Evolutionary conservation across 805 yeast species (phyloP).

Genomic region (Candida coquimbonensis): DNA sequence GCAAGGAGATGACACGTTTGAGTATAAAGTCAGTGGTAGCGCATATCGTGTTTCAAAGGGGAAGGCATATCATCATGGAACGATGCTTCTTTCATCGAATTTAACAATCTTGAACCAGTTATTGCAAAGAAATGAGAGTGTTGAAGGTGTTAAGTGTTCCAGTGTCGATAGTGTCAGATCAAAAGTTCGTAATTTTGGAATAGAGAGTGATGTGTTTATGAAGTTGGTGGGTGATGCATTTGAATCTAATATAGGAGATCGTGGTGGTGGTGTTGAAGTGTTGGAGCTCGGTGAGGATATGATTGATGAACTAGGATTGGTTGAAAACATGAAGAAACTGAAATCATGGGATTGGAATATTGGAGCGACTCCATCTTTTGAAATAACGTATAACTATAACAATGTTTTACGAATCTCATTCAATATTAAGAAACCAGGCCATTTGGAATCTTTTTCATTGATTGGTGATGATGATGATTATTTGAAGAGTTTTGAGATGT

Average conservation of each 20-base stretch:
- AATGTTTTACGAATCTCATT: slow-evolving; percentile 23
- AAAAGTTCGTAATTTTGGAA: slow-evolving; percentile 60
- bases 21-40: slow-evolving; percentile 77
- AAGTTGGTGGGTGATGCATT: slow-evolving; percentile 25
- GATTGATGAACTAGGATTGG: slow-evolving; percentile 16
- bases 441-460: slow-evolving; percentile 19
- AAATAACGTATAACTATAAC: slow-evolving; percentile 29
- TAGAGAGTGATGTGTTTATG: slow-evolving; percentile 40
- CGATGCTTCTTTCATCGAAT: slow-evolving; percentile 73
- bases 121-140: slow-evolving; percentile 33
- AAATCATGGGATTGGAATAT: slow-evolving; percentile 66
- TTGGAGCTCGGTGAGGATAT: slow-evolving; percentile 19
- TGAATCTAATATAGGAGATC: background rate
- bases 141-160: slow-evolving; percentile 27
- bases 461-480: slow-evolving; percentile 9
- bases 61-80: slow-evolving; percentile 89
- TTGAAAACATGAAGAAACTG: slow-evolving; percentile 39
- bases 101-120: slow-evolving; percentile 53
- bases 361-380: slow-evolving; percentile 72
- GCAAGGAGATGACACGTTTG: slow-evolving; percentile 26
- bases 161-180: slow-evolving; percentile 75
- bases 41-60: slow-evolving; percentile 84
- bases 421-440: slow-evolving; percentile 46
- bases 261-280: slow-evolving; percentile 16
- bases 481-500: slow-evolving; percentile 28